Conservation (phyloP, 73 alveolate species). For the Blepharisma japonicum region DNA sequence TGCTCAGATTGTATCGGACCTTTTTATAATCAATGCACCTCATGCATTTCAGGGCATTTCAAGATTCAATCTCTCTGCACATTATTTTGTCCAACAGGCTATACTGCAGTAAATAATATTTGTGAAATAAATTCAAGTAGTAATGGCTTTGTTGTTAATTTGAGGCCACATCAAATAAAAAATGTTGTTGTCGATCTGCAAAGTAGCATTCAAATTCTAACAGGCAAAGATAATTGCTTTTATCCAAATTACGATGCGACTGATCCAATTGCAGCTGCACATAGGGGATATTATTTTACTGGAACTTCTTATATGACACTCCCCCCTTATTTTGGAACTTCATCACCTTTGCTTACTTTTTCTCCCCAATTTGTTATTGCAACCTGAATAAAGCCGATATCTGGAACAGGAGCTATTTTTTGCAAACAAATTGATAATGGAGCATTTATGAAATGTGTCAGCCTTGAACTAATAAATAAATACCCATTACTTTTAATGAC, state of each 20-base stretch:
- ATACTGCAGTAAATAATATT: background rate
- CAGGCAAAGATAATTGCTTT: background rate
- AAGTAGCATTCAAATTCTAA: background rate
- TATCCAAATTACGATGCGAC: slow-evolving; percentile 1
- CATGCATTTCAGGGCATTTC: background rate
- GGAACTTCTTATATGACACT: slow-evolving; percentile 25
- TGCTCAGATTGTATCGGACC: background rate
- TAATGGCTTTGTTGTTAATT: background rate
- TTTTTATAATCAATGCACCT: background rate
- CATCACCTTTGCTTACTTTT: background rate
- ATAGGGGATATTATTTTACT: slow-evolving; percentile 9
- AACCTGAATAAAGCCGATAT: background rate
- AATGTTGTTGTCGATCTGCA: background rate
- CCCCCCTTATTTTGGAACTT: background rate
- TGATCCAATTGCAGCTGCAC: slow-evolving; percentile 14
- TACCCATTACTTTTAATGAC: background rate
- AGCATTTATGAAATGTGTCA: background rate
- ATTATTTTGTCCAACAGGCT: background rate
- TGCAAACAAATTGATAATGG: background rate
- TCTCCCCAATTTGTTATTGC: background rate
- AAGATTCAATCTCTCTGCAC: background rate
- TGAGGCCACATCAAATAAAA: background rate
- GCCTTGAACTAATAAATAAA: background rate
- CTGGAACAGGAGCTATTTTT: background rate
- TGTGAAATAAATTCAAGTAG: background rate